Conservation (phyloP, 352 stramenopile genomes). For the Nothophytophthora sp. region DNA sequence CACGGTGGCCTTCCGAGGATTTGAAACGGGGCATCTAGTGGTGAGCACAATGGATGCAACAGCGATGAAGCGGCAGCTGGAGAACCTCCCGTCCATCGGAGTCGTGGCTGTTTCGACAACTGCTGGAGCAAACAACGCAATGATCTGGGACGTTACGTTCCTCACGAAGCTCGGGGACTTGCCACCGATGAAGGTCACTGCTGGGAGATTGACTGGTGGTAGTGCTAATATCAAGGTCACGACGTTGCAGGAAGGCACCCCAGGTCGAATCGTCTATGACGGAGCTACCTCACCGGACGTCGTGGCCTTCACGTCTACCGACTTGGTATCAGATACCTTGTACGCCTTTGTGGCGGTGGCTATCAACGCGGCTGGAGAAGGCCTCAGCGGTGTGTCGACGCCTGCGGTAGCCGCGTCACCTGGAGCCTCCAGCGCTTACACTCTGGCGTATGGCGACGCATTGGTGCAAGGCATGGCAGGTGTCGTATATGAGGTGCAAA, state of each 20-base stretch:
- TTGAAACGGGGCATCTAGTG: constrained; percentile 72
- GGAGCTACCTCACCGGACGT: constrained; percentile 83
- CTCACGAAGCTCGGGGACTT: constrained; percentile 94
- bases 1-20: constrained; percentile 76
- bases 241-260: constrained; percentile 85
- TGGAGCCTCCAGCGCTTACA: constrained; percentile 85
- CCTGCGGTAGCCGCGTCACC: constrained; percentile 92
- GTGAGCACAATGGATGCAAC: constrained; percentile 34
- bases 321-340: constrained; percentile 87
- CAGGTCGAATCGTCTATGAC: constrained; percentile 92
- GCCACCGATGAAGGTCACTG: constrained; percentile 89
- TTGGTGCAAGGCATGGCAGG: constrained; percentile 92
- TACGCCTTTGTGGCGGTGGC: constrained; percentile 95
- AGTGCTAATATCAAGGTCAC: constrained; percentile 66
- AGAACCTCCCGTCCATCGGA: constrained; percentile 87
- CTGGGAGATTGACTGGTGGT: constrained; percentile 82
- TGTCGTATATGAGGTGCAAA: constrained; percentile 96
- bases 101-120: constrained; percentile 72
- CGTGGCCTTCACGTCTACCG: constrained; percentile 67
- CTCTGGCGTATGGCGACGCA: constrained; percentile 87
- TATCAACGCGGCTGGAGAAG: constrained; percentile 91
- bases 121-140: constrained; percentile 58
- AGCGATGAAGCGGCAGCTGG: constrained; percentile 87
- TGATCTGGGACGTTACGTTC: constrained; percentile 92
- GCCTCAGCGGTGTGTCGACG: constrained; percentile 85